Evolutionary conservation across 352 stramenopile genomes (phyloP).

Genomic region (Globisporangium okanoganense): DNA sequence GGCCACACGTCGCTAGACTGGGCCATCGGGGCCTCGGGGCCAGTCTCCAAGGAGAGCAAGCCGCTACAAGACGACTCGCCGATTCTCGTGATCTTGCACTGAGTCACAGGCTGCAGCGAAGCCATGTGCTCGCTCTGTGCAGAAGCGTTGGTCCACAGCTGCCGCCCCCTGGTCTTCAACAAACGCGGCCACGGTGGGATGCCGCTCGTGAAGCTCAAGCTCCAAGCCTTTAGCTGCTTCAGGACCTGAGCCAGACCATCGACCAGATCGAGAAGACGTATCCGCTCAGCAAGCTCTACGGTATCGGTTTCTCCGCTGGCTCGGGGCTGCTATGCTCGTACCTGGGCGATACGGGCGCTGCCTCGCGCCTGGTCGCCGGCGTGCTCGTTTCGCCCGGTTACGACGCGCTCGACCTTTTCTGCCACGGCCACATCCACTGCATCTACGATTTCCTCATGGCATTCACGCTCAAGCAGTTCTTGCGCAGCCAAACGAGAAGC

Average conservation of each 20-base stretch:
- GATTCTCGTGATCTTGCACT: constrained; percentile 61
- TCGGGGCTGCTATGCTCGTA: constrained; percentile 66
- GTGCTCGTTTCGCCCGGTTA: constrained; percentile 74
- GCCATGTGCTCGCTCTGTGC: constrained; percentile 60
- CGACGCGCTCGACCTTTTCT: constrained; percentile 67
- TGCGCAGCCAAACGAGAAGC: constrained; percentile 39
- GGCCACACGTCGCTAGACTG: constrained; percentile 69
- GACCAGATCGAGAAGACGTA: constrained; percentile 41
- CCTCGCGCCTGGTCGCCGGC: constrained; percentile 41
- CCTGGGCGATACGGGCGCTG: constrained; percentile 48
- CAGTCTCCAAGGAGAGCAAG: neutral
- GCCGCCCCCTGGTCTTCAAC: constrained; percentile 81
- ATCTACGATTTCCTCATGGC: constrained; percentile 78
- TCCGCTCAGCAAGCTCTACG: constrained; percentile 43
- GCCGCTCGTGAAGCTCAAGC: no score
- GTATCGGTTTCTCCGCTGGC: constrained; percentile 69
- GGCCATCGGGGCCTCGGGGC: constrained; percentile 33
- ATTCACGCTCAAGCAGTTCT: constrained; percentile 57
- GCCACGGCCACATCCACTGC: constrained; percentile 45
- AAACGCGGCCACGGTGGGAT: no score
- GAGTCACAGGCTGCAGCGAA: constrained; percentile 56
- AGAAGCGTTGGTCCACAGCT: constrained; percentile 50
- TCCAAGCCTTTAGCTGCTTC: no score
- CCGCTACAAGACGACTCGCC: constrained; percentile 27
- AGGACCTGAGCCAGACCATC: constrained; percentile 53